Evolutionary conservation across 148 eudicot species (phyloP), one percentile per base, ranked within the genome.

Genomic region (Euryodendron excelsum): DNA sequence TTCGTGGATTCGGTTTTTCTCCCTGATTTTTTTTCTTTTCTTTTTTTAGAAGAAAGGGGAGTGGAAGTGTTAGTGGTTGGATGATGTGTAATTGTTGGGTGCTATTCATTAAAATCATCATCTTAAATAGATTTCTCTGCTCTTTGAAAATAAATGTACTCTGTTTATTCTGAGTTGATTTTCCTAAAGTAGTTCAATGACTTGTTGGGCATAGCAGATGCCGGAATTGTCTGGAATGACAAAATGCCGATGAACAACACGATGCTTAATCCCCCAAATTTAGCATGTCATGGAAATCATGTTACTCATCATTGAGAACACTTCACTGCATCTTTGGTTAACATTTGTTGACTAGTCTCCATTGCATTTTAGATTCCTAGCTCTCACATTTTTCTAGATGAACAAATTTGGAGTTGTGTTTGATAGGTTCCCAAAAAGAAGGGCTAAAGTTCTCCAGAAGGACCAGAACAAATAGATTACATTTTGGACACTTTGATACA

Each of bases 291-390:
- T 31, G 27, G 64, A 1, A 67, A 67, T 67, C 48, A 39, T 39
- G 27, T 25, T 23, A 67, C 17, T 14, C 28, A 28, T 33, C 17
- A 2, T 39, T 67, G 71, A 36, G 48, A 67, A 65, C 41, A 65
- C 69, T 65, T 34, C 23, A 65, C 48, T 67, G 68, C 71, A 36
- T 67, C 48, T 36, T 67, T 39, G 48, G 28, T 23, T 67, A 39
- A 48, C 6, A 18, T 21, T 3, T 72, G 25, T 0, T 72, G n/a
- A 25, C 50, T 56, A 56, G 75, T 58, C 65, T 74, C 44, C 3
- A 37, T 39, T 34, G 52, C 61, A 50, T 53, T 18, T 23, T 41
- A 23, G 52, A 55, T 55, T 73, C 10, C 11, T 58, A 39, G 67
- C 20, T 25, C 21, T 36, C 47, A 21, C 12, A 56, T 55, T 30